Percentiles rank a stretch among this genome's conserved stretches.
Evolutionary conservation across 1,284 basidiomycete species (phyloP).

Genomic region (Tetrapyrgos nigripes): DNA sequence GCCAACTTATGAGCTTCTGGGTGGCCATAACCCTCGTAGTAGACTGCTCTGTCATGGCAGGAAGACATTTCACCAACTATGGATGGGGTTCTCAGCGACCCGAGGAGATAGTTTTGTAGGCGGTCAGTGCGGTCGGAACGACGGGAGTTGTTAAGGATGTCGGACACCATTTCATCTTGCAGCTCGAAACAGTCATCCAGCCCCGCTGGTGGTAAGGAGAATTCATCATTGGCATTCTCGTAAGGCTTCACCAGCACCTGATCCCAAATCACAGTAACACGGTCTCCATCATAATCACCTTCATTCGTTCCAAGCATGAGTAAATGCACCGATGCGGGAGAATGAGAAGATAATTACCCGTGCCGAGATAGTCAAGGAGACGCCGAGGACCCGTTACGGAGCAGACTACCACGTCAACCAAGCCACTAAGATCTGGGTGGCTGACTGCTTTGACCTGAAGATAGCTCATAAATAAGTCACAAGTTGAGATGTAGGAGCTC

Average conservation of each 20-base stretch:
- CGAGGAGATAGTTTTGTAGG: slow-evolving; percentile 44
- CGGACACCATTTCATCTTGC: slow-evolving; percentile 37
- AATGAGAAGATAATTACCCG: slow-evolving; percentile 34
- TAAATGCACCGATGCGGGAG: not conserved
- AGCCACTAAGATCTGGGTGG: slow-evolving; percentile 35
- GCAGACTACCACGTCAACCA: slow-evolving; percentile 50
- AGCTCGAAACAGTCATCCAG: slow-evolving; percentile 35
- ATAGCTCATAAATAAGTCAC: not conserved
- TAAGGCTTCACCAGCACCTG: slow-evolving; percentile 42
- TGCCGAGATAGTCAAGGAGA: slow-evolving; percentile 47
- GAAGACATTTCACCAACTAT: slow-evolving; percentile 45
- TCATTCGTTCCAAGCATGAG: not conserved
- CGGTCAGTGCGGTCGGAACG: slow-evolving; percentile 23
- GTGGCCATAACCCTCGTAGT: slow-evolving; percentile 23
- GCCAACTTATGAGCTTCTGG: slow-evolving; percentile 18
- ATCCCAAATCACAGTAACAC: slow-evolving; percentile 45
- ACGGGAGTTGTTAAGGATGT: slow-evolving; percentile 15
- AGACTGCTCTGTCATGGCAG: slow-evolving; percentile 44
- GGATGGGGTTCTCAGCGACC: slow-evolving; percentile 35
- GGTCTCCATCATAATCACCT: slow-evolving; percentile 57
- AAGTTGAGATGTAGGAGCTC: not conserved
- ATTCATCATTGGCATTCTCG: slow-evolving; percentile 37
- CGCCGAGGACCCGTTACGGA: slow-evolving; percentile 43
- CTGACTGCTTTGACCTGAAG: slow-evolving; percentile 46
- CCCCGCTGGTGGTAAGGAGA: slow-evolving; percentile 36